phyloP scores from a whole-genome alignment of 1,284 basidiomycete species.

The Athelia psychrophila region DNA sequence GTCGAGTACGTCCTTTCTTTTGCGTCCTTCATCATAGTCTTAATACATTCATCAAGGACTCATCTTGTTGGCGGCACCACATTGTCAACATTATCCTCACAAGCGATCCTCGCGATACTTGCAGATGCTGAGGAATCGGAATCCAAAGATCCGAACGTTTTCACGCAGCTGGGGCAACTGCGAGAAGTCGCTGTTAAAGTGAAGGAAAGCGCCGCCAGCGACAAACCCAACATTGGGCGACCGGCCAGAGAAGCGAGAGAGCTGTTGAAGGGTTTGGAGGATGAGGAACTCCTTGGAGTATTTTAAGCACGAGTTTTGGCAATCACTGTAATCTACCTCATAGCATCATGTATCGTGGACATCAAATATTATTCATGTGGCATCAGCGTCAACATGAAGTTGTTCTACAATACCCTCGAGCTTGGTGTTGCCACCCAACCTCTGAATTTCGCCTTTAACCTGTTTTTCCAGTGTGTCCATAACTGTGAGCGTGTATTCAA shows the following conservation, averaged over 20 bases:
- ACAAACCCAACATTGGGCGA: constrained; percentile 74
- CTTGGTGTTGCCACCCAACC: constrained; percentile 56
- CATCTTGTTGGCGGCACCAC: constrained; percentile 63
- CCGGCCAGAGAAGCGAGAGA: constrained; percentile 87
- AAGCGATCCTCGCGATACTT: constrained; percentile 65
- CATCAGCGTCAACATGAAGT: constrained; percentile 22
- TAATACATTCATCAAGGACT: constrained; percentile 34
- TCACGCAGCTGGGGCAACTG: constrained; percentile 63
- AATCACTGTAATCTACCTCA: too few relatives aligned
- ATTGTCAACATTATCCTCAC: constrained; percentile 59
- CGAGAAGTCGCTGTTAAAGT: constrained; percentile 74
- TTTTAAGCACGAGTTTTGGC: constrained; percentile 5
- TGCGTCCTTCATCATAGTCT: constrained; percentile 12
- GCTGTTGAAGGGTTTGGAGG: constrained; percentile 48
- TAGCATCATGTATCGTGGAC: too few relatives aligned
- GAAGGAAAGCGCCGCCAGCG: constrained; percentile 65
- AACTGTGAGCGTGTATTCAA: constrained; percentile 71
- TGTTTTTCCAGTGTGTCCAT: constrained; percentile 54
- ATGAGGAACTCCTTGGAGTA: constrained; percentile 31
- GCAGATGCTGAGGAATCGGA: constrained; percentile 41
- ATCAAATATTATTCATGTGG: neutral
- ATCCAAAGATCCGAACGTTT: constrained; percentile 42
- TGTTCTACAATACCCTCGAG: constrained; percentile 41
- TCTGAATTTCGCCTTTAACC: constrained; percentile 49
- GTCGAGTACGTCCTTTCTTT: constrained; percentile 51